Conservation (phyloP, 257 asterid species). For the Solanum chaucha region DNA sequence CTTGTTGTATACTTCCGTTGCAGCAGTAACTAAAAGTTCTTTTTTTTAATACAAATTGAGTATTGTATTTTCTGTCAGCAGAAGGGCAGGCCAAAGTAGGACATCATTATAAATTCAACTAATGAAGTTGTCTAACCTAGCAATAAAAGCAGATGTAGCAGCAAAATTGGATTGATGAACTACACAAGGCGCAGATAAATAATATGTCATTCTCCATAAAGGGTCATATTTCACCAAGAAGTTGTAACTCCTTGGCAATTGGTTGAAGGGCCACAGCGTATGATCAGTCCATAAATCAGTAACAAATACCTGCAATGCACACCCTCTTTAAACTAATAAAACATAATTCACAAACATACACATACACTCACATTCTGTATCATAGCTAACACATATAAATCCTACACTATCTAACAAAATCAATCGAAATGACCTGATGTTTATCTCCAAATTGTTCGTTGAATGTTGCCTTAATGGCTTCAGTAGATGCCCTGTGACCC, state of each 20-base stretch:
- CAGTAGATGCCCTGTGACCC: too few relatives aligned
- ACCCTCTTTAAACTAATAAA: slow-evolving; percentile 1
- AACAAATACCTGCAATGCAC: slow-evolving; percentile 56
- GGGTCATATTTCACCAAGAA: slow-evolving; percentile 89
- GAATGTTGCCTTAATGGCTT: too few relatives aligned
- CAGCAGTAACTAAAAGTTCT: too few relatives aligned
- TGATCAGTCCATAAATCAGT: slow-evolving; percentile 97
- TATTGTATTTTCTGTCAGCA: too few relatives aligned
- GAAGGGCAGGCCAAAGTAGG: too few relatives aligned
- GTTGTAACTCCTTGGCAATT: slow-evolving; percentile 87
- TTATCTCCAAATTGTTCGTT: too few relatives aligned
- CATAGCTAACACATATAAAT: too few relatives aligned
- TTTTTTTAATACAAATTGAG: too few relatives aligned
- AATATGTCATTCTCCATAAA: slow-evolving; percentile 84
- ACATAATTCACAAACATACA: background rate
- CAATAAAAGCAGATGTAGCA: slow-evolving; percentile 83
- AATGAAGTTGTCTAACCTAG: slow-evolving; percentile 42
- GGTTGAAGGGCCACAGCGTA: slow-evolving; percentile 98
- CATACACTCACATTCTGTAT: too few relatives aligned
- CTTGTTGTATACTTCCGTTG: background rate
- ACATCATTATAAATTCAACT: too few relatives aligned
- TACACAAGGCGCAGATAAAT: slow-evolving; percentile 77
- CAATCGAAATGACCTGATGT: too few relatives aligned
- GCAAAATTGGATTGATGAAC: slow-evolving; percentile 91
- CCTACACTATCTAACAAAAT: too few relatives aligned